Conservation (phyloP, 2,329 filamentous ascomycete genomes). For the Apiospora pterosperma region DNA sequence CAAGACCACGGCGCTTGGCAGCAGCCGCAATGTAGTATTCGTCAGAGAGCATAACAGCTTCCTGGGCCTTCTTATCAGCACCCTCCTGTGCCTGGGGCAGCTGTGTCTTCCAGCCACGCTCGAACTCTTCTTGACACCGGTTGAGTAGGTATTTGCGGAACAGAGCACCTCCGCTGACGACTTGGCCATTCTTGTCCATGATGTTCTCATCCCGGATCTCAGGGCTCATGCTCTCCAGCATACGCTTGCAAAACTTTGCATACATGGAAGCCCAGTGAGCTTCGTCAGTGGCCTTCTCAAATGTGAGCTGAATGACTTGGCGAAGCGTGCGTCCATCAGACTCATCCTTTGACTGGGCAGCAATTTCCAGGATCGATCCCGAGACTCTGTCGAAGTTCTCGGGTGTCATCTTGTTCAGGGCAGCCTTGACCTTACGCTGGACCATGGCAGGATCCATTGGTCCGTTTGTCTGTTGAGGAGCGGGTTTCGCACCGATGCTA, state of each 20-base stretch:
- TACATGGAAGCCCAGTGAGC: constrained; percentile 99
- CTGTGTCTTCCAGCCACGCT: constrained; percentile 93
- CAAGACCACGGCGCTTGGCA: constrained; percentile 93
- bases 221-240: constrained; percentile 91
- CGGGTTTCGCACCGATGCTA: constrained; percentile 53
- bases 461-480: constrained; percentile 40
- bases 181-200: constrained; percentile 81
- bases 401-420: constrained; percentile 99
- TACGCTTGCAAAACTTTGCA: constrained; percentile 95
- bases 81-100: constrained; percentile 74
- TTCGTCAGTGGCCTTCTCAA: constrained; percentile 98
- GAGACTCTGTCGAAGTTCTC: constrained; percentile 86
- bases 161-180: constrained; percentile 86
- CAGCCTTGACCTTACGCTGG: constrained; percentile 97
- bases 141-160: constrained; percentile 99
- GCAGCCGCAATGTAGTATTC: constrained; percentile 95
- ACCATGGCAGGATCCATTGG: constrained; percentile 88
- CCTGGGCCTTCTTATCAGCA: constrained; percentile 57
- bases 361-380: constrained; percentile 88
- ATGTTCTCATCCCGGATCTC: constrained; percentile 96
- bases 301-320: constrained; percentile 97
- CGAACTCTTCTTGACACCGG: constrained; percentile 97
- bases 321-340: constrained; percentile 89
- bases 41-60: constrained; percentile 83
- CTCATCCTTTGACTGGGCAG: constrained; percentile 93